Evolutionary conservation across 495 filamentous ascomycete genomes (phyloP), one percentile per base, ranked within the genome.

Genomic region (Xylaria palmicola): DNA sequence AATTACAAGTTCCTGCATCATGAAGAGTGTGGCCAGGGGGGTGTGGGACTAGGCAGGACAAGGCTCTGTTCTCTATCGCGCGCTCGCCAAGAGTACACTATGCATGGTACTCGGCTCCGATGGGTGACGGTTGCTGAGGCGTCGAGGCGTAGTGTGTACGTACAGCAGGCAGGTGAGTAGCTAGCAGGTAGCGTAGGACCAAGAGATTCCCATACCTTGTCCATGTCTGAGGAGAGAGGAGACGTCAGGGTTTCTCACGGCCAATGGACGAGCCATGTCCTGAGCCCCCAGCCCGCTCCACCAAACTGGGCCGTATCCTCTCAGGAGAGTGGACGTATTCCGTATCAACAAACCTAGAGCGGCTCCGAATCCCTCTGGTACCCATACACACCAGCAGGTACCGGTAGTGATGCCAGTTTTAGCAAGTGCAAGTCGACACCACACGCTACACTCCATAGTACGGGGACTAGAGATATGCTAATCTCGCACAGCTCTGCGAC

Each of bases 1-100:
- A 54, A 55, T 55, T 54, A 24, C 59, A 61, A 56, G 59, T 61
- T 61, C 59, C 59, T 61, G 59, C 50, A 61, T 30, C 44, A 59
- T 59, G 10, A 50, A 20, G 3, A 52, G 34, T 29, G 58, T 6
- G 17, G 24, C 48, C n/a, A 24, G 59, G 59, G 49, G 50, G 59
- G 59, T 45, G 59, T 61, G 59, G 41, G 20, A 30, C 26, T 60
- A 60, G n/a, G n/a, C n/a, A n/a, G 19, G 30, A 61, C 48, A 52
- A 54, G 58, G 50, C 50, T 36, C 10, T 2, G 19, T 27, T 20
- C n/a, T 51, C 10, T 51, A 27, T 51, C 32, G 19, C 48, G 29
- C 41, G 36, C 24, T 29, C 45, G 57, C 47, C 57, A 60, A 52
- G 27, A 30, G 39, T 22, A n/a, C n/a, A n/a, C n/a, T n/a, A 49